A percentile compares a stretch with the other conserved stretches of the same genome.
phyloP scores from a whole-genome alignment of 1,139 yeast genomes.

The Meyerozyma smithsonii region DNA sequence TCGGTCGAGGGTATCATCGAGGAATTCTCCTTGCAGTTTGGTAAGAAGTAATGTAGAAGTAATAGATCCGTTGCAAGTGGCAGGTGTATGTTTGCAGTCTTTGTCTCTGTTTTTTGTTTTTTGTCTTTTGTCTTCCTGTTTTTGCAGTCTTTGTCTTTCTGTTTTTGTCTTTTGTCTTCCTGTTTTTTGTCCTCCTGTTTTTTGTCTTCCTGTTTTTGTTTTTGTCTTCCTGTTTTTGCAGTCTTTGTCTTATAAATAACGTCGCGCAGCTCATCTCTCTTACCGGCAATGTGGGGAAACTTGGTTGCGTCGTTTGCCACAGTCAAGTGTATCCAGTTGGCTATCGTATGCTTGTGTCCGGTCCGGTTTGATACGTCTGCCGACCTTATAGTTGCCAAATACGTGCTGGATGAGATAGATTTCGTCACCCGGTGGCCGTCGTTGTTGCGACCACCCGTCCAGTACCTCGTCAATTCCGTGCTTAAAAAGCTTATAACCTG shows the following conservation, averaged over 20 bases:
- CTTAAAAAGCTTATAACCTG: constrained; percentile 60
- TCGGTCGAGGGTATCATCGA: constrained; percentile 73
- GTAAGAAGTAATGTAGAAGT: constrained; percentile 32
- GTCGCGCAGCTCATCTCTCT: not conserved
- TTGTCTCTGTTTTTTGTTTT: not conserved
- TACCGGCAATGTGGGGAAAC: not conserved
- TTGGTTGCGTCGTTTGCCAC: constrained; percentile 20
- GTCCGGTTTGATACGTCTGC: constrained; percentile 48
- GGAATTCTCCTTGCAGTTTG: constrained; percentile 45
- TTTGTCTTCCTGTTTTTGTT: not conserved
- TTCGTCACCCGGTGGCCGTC: constrained; percentile 3
- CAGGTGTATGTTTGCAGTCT: too few species aligned
- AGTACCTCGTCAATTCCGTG: constrained; percentile 11
- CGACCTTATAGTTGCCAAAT: constrained; percentile 18
- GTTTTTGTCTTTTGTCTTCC: too few species aligned
- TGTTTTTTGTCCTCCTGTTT: not conserved
- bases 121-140: not conserved
- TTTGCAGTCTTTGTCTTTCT: too few species aligned
- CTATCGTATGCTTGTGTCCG: constrained; percentile 34
- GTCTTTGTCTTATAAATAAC: not conserved
- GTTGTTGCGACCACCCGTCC: not conserved
- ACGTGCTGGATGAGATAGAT: constrained; percentile 5
- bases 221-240: not conserved
- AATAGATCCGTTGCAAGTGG: too few species aligned
- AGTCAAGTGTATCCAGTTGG: constrained; percentile 32